A percentile compares a stretch with the other conserved stretches of the same genome.
Evolutionary conservation across 2,329 filamentous ascomycete genomes (phyloP).

Genomic region (Aspergillus pseudotamarii): DNA sequence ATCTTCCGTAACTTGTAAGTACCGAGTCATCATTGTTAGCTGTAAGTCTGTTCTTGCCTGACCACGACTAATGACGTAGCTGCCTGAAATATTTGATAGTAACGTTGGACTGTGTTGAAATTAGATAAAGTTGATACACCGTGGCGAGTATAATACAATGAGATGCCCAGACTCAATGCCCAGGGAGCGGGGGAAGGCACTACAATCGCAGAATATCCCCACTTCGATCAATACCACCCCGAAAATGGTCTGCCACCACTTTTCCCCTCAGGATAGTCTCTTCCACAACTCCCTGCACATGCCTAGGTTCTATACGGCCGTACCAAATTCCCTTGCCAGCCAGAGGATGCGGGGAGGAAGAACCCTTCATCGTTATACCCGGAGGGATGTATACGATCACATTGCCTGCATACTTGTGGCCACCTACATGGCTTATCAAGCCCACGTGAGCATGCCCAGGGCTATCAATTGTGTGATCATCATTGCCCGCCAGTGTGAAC

Average conservation of each 20-base stretch:
- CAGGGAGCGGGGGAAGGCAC: neutral
- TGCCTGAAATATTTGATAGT: neutral
- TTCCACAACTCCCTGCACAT: constrained; percentile 85
- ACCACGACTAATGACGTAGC: neutral
- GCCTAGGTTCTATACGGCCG: constrained; percentile 76
- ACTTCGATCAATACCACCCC: constrained; percentile 80
- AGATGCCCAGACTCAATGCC: neutral
- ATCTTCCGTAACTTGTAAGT: too few species aligned
- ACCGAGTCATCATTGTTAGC: neutral
- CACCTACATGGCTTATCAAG: constrained; percentile 79
- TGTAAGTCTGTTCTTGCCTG: neutral
- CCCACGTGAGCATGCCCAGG: constrained; percentile 43
- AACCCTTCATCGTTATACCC: constrained; percentile 28
- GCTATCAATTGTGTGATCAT: constrained; percentile 28
- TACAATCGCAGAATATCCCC: constrained; percentile 69
- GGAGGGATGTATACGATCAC: constrained; percentile 75
- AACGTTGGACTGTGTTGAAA: neutral
- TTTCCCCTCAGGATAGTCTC: constrained; percentile 88
- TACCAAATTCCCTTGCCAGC: constrained; percentile 72
- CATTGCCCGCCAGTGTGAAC: constrained; percentile 27
- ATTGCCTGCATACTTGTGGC: constrained; percentile 94
- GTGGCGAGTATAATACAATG: neutral
- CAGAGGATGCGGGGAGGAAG: constrained; percentile 34
- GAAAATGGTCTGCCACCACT: constrained; percentile 77
- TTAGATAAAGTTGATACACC: neutral